phyloP scores from a whole-genome alignment of 768 basidiomycete species.

The Mycena olivaceomarginata region DNA sequence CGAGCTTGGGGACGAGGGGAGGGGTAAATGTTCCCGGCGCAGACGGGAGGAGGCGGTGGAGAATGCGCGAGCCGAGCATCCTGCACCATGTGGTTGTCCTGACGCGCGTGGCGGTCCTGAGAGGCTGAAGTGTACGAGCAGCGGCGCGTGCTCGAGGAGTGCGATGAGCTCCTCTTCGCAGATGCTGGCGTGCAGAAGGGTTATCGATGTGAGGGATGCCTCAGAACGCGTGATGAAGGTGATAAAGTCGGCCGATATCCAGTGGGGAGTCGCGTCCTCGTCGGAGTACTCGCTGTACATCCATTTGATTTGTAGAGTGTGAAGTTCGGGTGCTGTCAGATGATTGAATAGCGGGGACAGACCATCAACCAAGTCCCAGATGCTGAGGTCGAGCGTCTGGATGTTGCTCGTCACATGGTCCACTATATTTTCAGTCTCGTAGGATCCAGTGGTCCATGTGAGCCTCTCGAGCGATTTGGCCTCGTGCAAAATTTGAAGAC shows the following conservation, averaged over 20 bases:
- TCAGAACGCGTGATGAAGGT: constrained; percentile 20
- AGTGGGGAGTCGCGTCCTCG: background rate
- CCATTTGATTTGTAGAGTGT: constrained; percentile 13
- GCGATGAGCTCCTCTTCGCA: constrained; percentile 15
- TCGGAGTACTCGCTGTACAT: background rate
- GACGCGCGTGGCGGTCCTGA: constrained; percentile 26
- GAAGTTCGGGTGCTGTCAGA: constrained; percentile 18
- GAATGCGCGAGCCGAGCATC: constrained; percentile 19
- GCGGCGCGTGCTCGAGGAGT: constrained; percentile 23
- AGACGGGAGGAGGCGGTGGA: constrained; percentile 15
- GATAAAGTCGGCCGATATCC: background rate
- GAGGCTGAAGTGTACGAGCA: constrained; percentile 10
- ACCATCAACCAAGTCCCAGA: background rate
- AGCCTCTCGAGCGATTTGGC: constrained; percentile 26
- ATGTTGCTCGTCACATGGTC: constrained; percentile 6
- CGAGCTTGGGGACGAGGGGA: constrained; percentile 20
- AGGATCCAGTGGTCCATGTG: constrained; percentile 20
- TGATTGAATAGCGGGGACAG: constrained; percentile 9
- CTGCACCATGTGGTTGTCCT: background rate
- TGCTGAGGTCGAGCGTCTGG: constrained; percentile 17
- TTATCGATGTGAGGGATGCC: constrained; percentile 25
- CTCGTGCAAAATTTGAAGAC: constrained; percentile 22
- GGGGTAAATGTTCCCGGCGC: background rate
- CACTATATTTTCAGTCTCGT: background rate
- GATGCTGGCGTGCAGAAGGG: constrained; percentile 23